These are phyloP conservation scores for Biscutella laevigata DNA, from an alignment of 441 rosid genomes.

Conservation along the genomic window DNA sequence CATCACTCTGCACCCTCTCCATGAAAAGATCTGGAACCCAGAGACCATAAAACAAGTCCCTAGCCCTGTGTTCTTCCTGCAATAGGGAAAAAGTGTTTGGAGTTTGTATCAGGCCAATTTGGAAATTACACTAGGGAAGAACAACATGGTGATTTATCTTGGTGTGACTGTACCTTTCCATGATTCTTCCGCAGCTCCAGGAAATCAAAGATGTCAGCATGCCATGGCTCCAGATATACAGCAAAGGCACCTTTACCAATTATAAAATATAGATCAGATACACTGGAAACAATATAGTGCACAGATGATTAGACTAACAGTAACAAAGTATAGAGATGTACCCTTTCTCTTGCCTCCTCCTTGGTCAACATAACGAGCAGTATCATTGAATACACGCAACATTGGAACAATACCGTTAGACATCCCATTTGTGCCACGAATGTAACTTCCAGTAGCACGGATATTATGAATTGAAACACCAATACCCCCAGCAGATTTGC, in stretches of 20 bases:
- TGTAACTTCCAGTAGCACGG: slow-evolving; percentile 84
- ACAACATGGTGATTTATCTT: background rate
- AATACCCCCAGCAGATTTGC: slow-evolving; percentile 95
- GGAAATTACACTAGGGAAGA: background rate
- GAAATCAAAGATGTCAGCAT: slow-evolving; percentile 77
- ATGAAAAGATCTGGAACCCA: slow-evolving; percentile 83
- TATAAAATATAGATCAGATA: background rate
- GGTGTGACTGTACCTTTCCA: slow-evolving; percentile 45
- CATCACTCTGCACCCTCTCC: slow-evolving; percentile 69
- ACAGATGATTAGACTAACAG: background rate
- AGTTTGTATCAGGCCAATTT: background rate
- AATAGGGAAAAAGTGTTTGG: background rate
- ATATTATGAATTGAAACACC: slow-evolving; percentile 81
- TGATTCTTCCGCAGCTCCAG: slow-evolving; percentile 75
- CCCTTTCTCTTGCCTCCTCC: slow-evolving; percentile 98
- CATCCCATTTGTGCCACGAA: slow-evolving; percentile 85
- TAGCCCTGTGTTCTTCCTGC: slow-evolving; percentile 80
- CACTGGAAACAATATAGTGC: background rate
- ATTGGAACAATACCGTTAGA: slow-evolving; percentile 86
- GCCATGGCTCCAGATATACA: slow-evolving; percentile 94
- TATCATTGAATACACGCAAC: slow-evolving; percentile 83
- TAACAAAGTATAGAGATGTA: background rate
- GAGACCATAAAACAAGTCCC: slow-evolving; percentile 70
- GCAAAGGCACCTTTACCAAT: slow-evolving; percentile 70
- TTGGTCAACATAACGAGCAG: slow-evolving; percentile 92